phyloP scores from a whole-genome alignment of 352 stramenopile species.

The Pythium periplocum region DNA sequence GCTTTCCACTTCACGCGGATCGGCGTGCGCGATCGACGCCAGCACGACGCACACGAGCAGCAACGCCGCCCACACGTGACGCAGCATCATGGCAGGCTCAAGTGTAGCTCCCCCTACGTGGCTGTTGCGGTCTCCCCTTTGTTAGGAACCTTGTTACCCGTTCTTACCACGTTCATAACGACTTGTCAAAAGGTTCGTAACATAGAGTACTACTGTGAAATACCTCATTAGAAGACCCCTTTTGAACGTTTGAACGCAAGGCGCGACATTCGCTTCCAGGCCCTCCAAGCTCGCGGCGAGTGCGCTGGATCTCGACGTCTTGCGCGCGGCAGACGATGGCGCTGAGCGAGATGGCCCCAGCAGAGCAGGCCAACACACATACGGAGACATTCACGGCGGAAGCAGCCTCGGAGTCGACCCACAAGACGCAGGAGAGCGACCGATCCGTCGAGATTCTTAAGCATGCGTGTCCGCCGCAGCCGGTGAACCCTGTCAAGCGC shows the following conservation, averaged over 20 bases:
- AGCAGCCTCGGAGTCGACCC: too few species aligned
- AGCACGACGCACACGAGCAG: conserved; percentile 23
- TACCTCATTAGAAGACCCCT: conserved; percentile 7
- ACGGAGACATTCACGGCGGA: too few species aligned
- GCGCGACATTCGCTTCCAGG: neutral
- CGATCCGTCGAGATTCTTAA: too few species aligned
- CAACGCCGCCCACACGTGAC: conserved; percentile 21
- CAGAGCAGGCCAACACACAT: too few species aligned
- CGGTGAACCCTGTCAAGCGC: too few species aligned
- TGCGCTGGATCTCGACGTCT: too few species aligned
- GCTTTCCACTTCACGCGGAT: conserved; percentile 58
- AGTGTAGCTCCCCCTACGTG: neutral
- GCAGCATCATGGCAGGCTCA: conserved; percentile 14
- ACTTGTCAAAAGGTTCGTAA: neutral
- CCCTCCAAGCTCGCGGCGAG: too few species aligned
- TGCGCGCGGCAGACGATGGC: too few species aligned
- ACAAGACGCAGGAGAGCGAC: too few species aligned
- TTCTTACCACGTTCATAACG: neutral
- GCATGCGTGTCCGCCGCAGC: too few species aligned
- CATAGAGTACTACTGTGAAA: conserved; percentile 4
- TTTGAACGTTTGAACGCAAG: conserved; percentile 23
- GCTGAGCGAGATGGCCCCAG: too few species aligned
- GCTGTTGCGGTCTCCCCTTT: too few species aligned
- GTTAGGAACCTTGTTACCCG: neutral
- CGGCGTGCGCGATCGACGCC: conserved; percentile 16